Percentiles rank a stretch among this genome's conserved stretches.
phyloP scores from a whole-genome alignment of 495 filamentous ascomycete genomes.

The Pseudomonodictys pantanalensis region DNA sequence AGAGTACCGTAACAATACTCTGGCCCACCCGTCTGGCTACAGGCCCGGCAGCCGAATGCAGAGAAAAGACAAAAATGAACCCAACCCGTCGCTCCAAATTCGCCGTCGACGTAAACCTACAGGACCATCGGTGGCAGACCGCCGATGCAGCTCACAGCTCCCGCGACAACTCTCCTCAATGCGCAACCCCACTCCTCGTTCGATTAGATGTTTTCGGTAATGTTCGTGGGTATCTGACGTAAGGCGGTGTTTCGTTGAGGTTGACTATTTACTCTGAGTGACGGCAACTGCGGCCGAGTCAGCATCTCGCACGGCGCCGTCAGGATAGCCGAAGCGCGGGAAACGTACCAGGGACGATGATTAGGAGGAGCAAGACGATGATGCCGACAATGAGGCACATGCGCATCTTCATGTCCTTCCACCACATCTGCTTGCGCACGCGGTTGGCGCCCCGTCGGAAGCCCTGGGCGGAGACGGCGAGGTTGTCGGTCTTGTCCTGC shows the following conservation, averaged over 20 bases:
- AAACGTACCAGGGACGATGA: constrained; percentile 66
- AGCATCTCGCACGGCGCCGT: constrained; percentile 4
- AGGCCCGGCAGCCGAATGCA: constrained; percentile 22
- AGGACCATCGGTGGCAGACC: constrained; percentile 19
- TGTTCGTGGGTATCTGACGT: not conserved
- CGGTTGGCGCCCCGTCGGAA: constrained; percentile 95
- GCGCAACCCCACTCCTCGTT: constrained; percentile 6
- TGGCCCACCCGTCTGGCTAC: constrained; percentile 17
- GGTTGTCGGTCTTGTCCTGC: constrained; percentile 93
- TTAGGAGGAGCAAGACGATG: constrained; percentile 82
- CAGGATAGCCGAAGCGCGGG: not conserved
- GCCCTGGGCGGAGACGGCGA: constrained; percentile 82
- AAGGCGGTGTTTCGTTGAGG: not conserved
- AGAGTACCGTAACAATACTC: too few relatives aligned
- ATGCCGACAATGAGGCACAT: constrained; percentile 89
- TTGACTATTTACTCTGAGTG: not conserved
- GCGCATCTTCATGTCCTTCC: constrained; percentile 99
- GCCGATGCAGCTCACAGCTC: constrained; percentile 10
- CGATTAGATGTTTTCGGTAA: constrained; percentile 9
- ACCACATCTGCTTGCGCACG: constrained; percentile 89
- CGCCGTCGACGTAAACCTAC: constrained; percentile 34
- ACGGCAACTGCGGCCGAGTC: constrained; percentile 3
- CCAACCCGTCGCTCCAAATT: constrained; percentile 33
- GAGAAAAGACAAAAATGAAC: constrained; percentile 31
- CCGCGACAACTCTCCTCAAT: not conserved